Evolutionary conservation across 2,329 filamentous ascomycete genomes (phyloP), one percentile per base, ranked within the genome.

Genomic region (Dactylonectria macrodidyma): DNA sequence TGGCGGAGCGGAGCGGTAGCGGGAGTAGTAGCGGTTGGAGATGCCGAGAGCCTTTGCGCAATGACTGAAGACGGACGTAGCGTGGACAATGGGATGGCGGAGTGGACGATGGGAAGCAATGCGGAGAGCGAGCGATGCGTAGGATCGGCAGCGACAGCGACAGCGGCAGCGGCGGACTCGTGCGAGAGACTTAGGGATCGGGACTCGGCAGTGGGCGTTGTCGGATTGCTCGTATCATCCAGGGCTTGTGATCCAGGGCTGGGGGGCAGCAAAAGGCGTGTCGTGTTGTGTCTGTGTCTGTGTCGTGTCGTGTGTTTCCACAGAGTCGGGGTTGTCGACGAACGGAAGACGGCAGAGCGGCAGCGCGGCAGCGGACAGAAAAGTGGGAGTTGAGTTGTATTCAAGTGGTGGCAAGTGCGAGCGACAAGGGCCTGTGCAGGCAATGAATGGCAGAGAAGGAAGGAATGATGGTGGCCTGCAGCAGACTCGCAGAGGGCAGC

Each of bases 11-110:
- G 19, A 11, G 46, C 46, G 46, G 19, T 10, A 24, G 41, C 8
- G 41, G 16, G 22, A 16, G 56, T 16, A 26, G 24, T 24, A 26
- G 57, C 57, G 62, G 38, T 50, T 58, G 63, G 38, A 16, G 46
- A 36, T 66, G 63, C 63, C 63, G 63, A 54, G 64, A 54, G 52
- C 61, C 63, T 16, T 44, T n/a, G 64, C 58, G 64, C 64, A 61
- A 62, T 58, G 58, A 44, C 26, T 5, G 26, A 4, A 16, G 41
- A n/a, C 41, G 36, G 36, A 14, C 36, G 9, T 3, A 11, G 36
- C 10, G 41, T 44, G 41, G 14, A 7, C 41, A n/a, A n/a, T 44
- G 41, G 5, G 41, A n/a, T 14, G 38, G 8, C 41, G 41, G 16
- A 8, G 41, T 44, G 38, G 38, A 44, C 38, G 38, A 16, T 44